Base-by-base conservation (phyloP, 192 early-diverging fungal genomes). In the Dispira simplex region DNA sequence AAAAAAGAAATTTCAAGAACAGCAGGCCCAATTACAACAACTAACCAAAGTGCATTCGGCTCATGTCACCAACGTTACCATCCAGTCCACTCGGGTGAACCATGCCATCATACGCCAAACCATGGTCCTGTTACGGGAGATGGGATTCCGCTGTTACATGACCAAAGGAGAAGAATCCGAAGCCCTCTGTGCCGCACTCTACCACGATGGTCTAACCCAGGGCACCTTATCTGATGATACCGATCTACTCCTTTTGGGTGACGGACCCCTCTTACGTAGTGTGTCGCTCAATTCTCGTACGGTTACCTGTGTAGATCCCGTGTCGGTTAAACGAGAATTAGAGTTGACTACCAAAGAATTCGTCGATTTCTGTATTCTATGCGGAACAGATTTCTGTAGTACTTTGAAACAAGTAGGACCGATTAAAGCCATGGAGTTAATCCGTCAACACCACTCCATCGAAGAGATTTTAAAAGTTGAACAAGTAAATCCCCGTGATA, bases 301-400 rank as follows among this genome's bases (percentile, higher is more conserved):
- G 0, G 74, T 80, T 57, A 25, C 82, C 23, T 66, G 74, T 9
- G 77, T 87, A 32, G 76, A 86, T 65, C 73, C 78, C 2, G 44
- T 69, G 20, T 48, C 65, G 28, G 82, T 78, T 11, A 66, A 68
- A 26, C 46, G 55, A 18, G 72, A 67, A 23, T 70, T 90, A 14
- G 73, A 75, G 5, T 64, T 90, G 18, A 77, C 69, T 8, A 68
- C 71, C 43, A 64, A 67, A 27, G 68, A 74, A 8, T 90, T 86
- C 66, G 59, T 83, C 8, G 85, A 90, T 65, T 26, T 90, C 56
- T 86, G 88, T 64, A 87, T 90, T 48, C 67, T 90, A 21, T 88
- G 85, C 63, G 88, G 85, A 27, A 90, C 85, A 0, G 88, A 90
- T 59, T 90, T 86, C 70, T 76, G 78, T 45, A 73, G 76, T 9